phyloP scores from a whole-genome alignment of 768 basidiomycete genomes.

The Albatrellus ellisii region DNA sequence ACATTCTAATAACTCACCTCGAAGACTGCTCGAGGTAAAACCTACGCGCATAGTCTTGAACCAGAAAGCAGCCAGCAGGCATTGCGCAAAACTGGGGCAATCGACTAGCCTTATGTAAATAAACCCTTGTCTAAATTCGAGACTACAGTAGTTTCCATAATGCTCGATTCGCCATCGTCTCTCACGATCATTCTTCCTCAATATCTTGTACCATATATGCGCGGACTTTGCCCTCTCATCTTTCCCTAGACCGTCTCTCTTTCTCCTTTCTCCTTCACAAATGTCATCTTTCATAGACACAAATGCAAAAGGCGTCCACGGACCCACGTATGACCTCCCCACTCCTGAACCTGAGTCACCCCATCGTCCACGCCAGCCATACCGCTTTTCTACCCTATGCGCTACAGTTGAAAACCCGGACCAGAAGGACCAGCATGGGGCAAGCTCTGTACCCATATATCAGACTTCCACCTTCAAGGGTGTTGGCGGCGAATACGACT shows the following conservation, averaged over 20 bases:
- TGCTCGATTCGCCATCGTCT: slow-evolving; percentile 11
- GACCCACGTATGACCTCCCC: slow-evolving; percentile 47
- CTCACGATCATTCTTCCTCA: slow-evolving; percentile 10
- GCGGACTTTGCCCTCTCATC: neutral
- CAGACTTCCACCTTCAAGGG: slow-evolving; percentile 99
- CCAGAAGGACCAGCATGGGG: slow-evolving; percentile 92
- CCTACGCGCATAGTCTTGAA: too few relatives aligned
- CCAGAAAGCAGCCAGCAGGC: too few relatives aligned
- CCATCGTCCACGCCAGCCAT: slow-evolving; percentile 50
- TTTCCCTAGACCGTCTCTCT: neutral
- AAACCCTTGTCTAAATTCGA: too few relatives aligned
- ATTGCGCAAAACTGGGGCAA: too few relatives aligned
- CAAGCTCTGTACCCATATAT: slow-evolving; percentile 93
- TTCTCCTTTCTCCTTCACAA: neutral
- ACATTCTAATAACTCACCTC: too few relatives aligned
- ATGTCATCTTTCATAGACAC: slow-evolving; percentile 3
- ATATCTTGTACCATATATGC: too few relatives aligned
- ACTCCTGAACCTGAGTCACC: slow-evolving; percentile 80
- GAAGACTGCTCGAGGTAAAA: too few relatives aligned
- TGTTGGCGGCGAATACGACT: slow-evolving; percentile 80
- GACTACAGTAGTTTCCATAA: too few relatives aligned
- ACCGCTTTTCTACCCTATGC: slow-evolving; percentile 83
- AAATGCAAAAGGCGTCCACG: slow-evolving; percentile 4
- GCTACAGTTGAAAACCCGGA: slow-evolving; percentile 86
- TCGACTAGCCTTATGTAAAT: too few relatives aligned